Percentiles rank a stretch among this genome's conserved stretches.
Evolutionary conservation across 805 yeast species (phyloP).

Genomic region (Ogataea pilisensis): DNA sequence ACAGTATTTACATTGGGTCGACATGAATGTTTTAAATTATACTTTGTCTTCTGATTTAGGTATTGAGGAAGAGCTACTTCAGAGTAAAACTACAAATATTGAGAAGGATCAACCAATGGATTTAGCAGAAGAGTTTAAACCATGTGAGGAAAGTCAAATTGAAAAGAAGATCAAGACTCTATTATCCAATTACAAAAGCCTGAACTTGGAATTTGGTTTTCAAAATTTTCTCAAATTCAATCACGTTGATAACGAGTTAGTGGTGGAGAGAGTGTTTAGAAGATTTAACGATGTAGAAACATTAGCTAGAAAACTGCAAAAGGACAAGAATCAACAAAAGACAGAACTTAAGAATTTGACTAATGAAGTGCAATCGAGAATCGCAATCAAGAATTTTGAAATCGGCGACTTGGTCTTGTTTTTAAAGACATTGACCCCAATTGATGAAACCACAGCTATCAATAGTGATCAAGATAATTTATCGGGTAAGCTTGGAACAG

Average conservation of each 20-base stretch:
- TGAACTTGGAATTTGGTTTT: constrained; percentile 32
- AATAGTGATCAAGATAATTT: constrained; percentile 2
- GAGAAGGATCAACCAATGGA: constrained; percentile 7
- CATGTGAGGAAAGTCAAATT: constrained; percentile 19
- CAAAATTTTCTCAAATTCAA: constrained; percentile 26
- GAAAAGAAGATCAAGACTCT: constrained; percentile 20
- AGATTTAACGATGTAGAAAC: constrained; percentile 88
- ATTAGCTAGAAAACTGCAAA: constrained; percentile 78
- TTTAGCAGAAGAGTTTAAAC: constrained; percentile 7
- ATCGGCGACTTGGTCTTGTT: constrained; percentile 78
- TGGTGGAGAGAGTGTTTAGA: constrained; percentile 46
- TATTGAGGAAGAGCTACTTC: constrained; percentile 18
- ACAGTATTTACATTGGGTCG: constrained; percentile 45
- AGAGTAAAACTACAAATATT: constrained; percentile 5
- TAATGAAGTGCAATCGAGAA: constrained; percentile 41
- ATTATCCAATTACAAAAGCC: constrained; percentile 12
- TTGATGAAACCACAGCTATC: neutral
- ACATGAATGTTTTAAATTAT: constrained; percentile 29
- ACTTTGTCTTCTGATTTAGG: constrained; percentile 23
- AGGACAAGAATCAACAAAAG: constrained; percentile 55
- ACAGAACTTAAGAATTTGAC: constrained; percentile 40
- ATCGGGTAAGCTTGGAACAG: neutral
- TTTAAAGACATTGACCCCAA: constrained; percentile 55
- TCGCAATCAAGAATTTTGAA: constrained; percentile 65
- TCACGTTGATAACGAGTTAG: constrained; percentile 23